Percentiles rank a stretch among this genome's conserved stretches.
These are phyloP conservation scores for Lizonia empirigonia DNA, from an alignment of 2,329 filamentous ascomycete genomes.

Conservation along the genomic window DNA sequence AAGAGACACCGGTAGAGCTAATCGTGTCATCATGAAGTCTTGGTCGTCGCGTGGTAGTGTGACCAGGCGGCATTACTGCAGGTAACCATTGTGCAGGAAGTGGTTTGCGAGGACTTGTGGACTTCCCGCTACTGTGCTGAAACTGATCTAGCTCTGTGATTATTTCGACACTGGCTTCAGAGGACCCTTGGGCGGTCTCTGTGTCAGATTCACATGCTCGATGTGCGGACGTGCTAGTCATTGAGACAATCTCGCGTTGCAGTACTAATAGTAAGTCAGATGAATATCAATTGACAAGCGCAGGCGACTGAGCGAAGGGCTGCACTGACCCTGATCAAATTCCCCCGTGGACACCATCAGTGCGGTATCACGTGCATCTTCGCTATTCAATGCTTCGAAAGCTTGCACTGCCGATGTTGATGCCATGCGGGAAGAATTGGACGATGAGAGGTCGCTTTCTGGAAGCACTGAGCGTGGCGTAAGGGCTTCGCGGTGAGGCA, in stretches of 20 bases:
- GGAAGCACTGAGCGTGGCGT: slow-evolving; percentile 31
- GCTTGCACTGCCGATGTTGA: slow-evolving; percentile 21
- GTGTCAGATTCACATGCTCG: slow-evolving; percentile 6
- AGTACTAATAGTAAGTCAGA: slow-evolving; percentile 24
- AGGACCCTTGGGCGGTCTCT: slow-evolving; percentile 13
- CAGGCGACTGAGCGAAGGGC: too few relatives aligned
- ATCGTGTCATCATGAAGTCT: slow-evolving; percentile 29
- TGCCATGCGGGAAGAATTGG: slow-evolving; percentile 5
- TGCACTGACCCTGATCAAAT: background rate
- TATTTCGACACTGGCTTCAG: slow-evolving; percentile 2
- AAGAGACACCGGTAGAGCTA: slow-evolving; percentile 16
- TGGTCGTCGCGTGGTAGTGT: slow-evolving; percentile 33
- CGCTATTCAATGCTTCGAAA: slow-evolving; percentile 29
- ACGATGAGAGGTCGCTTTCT: slow-evolving; percentile 4
- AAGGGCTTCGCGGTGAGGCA: slow-evolving; percentile 15
- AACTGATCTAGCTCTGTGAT: slow-evolving; percentile 1
- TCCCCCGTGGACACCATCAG: background rate
- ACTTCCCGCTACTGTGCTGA: background rate
- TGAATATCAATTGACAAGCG: background rate
- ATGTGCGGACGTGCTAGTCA: slow-evolving; percentile 3
- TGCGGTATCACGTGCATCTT: slow-evolving; percentile 2
- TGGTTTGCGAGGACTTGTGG: slow-evolving; percentile 33
- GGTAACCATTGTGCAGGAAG: slow-evolving; percentile 36
- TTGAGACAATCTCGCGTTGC: slow-evolving; percentile 3
- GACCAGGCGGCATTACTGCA: slow-evolving; percentile 19